phyloP scores from a whole-genome alignment of 2,329 filamentous ascomycete species.

The Mycocentrospora acerina region DNA sequence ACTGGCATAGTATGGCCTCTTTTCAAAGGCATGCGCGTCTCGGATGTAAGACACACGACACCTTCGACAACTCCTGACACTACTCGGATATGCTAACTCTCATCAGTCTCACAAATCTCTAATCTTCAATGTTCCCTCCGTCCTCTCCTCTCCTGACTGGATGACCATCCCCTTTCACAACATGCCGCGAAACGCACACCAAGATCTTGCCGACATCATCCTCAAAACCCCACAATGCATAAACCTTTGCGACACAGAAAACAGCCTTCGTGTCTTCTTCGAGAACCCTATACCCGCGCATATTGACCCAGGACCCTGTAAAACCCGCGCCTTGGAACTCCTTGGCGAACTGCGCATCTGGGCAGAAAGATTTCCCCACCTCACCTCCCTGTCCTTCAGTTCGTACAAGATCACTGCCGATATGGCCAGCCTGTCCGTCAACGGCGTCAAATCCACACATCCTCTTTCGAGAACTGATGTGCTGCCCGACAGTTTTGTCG shows the following conservation, averaged over 20 bases:
- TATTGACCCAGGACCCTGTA: constrained; percentile 14
- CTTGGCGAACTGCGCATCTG: constrained; percentile 20
- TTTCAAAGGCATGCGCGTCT: constrained; percentile 32
- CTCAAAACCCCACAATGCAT: constrained; percentile 30
- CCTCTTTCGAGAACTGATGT: constrained; percentile 8
- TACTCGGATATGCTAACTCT: constrained; percentile 6
- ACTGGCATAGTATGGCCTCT: constrained; percentile 24
- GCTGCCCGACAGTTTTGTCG: constrained; percentile 23
- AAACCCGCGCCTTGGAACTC: constrained; percentile 15
- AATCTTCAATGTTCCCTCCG: constrained; percentile 29
- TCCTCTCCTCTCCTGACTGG: constrained; percentile 30
- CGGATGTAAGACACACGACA: constrained; percentile 27
- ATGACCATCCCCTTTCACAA: constrained; percentile 30
- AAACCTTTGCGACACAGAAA: constrained; percentile 11
- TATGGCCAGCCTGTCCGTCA: constrained; percentile 9
- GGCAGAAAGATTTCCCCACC: constrained; percentile 22
- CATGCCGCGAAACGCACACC: constrained; percentile 26
- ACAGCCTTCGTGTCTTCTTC: constrained; percentile 26
- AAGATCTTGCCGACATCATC: constrained; percentile 28
- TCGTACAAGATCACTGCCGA: constrained; percentile 10
- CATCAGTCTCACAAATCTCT: constrained; percentile 27
- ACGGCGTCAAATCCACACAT: constrained; percentile 2
- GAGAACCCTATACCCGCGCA: constrained; percentile 10
- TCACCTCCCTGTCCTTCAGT: constrained; percentile 9
- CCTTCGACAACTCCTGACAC: neutral